Evolutionary conservation across 1,284 basidiomycete genomes (phyloP), one percentile per base, ranked within the genome.

Genomic region (Fomitopsis pinicola): DNA sequence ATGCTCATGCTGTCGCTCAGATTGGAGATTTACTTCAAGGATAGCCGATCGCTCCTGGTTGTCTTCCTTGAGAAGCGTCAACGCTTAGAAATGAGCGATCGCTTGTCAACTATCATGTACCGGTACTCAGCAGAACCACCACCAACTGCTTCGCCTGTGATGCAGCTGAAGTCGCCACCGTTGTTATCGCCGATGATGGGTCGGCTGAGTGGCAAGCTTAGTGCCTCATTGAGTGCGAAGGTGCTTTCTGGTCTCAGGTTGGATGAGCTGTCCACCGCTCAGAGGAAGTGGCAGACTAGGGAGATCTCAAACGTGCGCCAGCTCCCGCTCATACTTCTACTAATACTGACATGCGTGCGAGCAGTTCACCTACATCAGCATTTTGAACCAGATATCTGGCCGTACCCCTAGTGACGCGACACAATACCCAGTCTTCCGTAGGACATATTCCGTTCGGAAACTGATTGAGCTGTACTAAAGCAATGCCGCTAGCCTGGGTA

Each of bases 371-470:
- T 95, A 95, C 72, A 74, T 95, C 48, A 89, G 91, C 64, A 86
- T 96, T 62, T 77, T 96, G 57, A 96, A 96, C 66, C 93, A 96
- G 72, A 83, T 92, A 26, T 95, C 94, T 1, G 94, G 94, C 54
- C 82, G 94, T n/a, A 96, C 94, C 1, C 93, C 94, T 1, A 94
- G 88, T 69, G 93, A 98, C 76, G 92, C 96, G 7, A 97, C 95
- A 0, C 94, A 97, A 69, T 98, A 97, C 75, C 96, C 96, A 0
- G 87, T 98, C 19, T 97, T 98, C 68, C 95, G 94, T 92, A 68
- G 63, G 87, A 78, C 28, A 61, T 42, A n/a, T 44, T 15, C 3
- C 10, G 26, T 42, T 65, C 46, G 19, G 40, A 57, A 42, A 22
- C 2, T 17, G 19, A 4, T 22, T 17, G 33, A 58, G 22, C 22